phyloP scores from a whole-genome alignment of 2,329 filamentous ascomycete genomes.

The Botryosphaeria agaves region DNA sequence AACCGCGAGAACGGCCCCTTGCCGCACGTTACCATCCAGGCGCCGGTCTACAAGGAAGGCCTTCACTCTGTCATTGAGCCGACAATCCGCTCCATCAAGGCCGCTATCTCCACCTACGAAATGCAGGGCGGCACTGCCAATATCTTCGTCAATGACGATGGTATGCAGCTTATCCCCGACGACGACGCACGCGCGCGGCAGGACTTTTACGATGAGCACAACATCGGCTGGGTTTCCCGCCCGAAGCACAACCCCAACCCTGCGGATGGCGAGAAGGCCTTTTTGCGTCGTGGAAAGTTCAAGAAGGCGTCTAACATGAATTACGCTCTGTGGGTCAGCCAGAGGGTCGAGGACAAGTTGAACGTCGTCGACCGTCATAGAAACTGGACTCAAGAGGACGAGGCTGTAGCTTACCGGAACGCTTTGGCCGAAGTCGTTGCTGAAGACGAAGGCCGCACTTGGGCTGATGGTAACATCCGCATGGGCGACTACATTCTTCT shows the following conservation, averaged over 20 bases:
- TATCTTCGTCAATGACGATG: constrained; percentile 53
- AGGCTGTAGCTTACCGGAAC: constrained; percentile 47
- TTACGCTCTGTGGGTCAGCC: constrained; percentile 44
- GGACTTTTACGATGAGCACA: constrained; percentile 32
- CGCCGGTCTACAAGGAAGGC: constrained; percentile 25
- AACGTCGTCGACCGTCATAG: constrained; percentile 35
- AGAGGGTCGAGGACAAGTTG: constrained; percentile 53
- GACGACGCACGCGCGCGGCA: constrained; percentile 25
- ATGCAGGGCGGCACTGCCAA: constrained; percentile 45
- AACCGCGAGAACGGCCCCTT: constrained; percentile 15
- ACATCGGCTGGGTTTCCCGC: constrained; percentile 31
- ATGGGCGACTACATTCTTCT: constrained; percentile 70
- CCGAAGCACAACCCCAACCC: constrained; percentile 34
- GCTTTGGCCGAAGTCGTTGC: constrained; percentile 48
- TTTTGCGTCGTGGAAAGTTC: constrained; percentile 44
- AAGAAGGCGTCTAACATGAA: constrained; percentile 65
- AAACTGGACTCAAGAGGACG: constrained; percentile 51
- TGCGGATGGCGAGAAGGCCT: constrained; percentile 29
- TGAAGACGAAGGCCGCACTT: constrained; percentile 47
- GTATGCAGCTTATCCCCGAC: constrained; percentile 41
- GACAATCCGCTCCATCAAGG: constrained; percentile 19
- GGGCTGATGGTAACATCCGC: constrained; percentile 74
- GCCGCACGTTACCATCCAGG: constrained; percentile 38
- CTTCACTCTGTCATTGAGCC: constrained; percentile 20
- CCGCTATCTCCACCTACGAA: constrained; percentile 32